Base-by-base conservation (phyloP, 495 filamentous ascomycete species). In the Aspergillus baeticus region DNA sequence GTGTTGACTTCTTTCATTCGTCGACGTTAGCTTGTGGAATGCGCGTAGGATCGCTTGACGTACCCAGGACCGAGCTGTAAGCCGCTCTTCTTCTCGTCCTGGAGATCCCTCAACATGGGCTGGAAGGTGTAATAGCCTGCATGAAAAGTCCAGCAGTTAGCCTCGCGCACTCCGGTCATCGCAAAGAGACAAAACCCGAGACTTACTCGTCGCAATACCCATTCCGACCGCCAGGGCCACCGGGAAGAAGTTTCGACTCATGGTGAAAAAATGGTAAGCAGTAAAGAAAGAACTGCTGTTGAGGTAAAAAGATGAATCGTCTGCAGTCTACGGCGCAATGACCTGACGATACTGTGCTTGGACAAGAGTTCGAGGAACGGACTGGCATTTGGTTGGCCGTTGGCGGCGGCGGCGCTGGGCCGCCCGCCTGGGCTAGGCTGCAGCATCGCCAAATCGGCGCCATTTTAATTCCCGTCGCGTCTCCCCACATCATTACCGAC, bases 201-300 rank as follows among this genome's bases (percentile, higher is more conserved):
- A 62, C 54, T 5, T 69, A 74, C 75, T 74, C 34, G 72, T 69
- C 48, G 67, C 71, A 26, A 78, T 62, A 21, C 75, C 75, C 31
- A 74, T 60, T 34, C 64, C 74, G 46, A 78, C 72, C 11, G 73
- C 69, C n/a, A 76, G 43, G 11, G 64, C 58, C 0, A 64, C 73
- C 17, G 75, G 72, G 37, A 77, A 29, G 17, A 72, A 69, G 59
- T 73, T 74, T 47, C 74, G 74, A 68, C 72, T 70, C 73, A 77
- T 77, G 31, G 38, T 64, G 58, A 20, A 6, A 15, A 52, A 22
- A 0, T 33, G 5, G 5, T 26, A 26, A 0, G 31, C 17, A 36
- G 13, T 39, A 33, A 10, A 8, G 23, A 6, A 7, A 5, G 35
- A 29, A 39, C 2, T 39, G 49, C 26, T 29, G 26, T 29, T 8